Percentiles rank a stretch among this genome's conserved stretches.
phyloP scores from a whole-genome alignment of 345 rosid genomes.

The Eutrema heterophyllum region DNA sequence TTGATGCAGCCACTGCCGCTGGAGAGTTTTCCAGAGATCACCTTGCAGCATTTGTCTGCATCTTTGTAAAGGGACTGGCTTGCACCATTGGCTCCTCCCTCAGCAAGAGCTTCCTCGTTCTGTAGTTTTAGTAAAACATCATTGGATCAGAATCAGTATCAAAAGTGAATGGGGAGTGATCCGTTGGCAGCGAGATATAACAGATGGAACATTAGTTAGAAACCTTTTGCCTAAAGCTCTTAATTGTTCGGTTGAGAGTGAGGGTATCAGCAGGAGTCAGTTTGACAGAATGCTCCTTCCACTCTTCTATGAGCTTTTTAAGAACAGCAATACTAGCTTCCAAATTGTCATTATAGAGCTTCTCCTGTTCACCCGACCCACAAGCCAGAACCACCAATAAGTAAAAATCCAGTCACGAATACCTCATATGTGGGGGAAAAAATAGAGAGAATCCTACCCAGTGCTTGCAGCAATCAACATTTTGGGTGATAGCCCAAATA shows the following conservation, averaged over 20 bases:
- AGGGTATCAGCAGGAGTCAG: slow-evolving; percentile 40
- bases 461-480: slow-evolving; percentile 61
- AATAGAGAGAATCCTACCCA: slow-evolving; percentile 48
- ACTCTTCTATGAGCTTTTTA: slow-evolving; percentile 46
- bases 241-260: slow-evolving; percentile 41
- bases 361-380: slow-evolving; percentile 41
- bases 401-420: not conserved
- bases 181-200: not conserved
- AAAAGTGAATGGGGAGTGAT: not conserved
- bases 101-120: slow-evolving; percentile 54
- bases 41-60: slow-evolving; percentile 55
- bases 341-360: slow-evolving; percentile 50
- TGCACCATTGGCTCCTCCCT: slow-evolving; percentile 31
- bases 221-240: slow-evolving; percentile 58
- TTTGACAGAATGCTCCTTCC: slow-evolving; percentile 49
- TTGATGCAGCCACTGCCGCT: slow-evolving; percentile 43
- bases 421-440: not conserved
- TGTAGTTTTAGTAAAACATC: slow-evolving; percentile 18
- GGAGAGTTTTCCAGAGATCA: slow-evolving; percentile 38
- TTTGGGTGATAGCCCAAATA: slow-evolving; percentile 57
- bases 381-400: not conserved
- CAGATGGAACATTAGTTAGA: not conserved
- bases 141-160: not conserved
- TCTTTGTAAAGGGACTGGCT: slow-evolving; percentile 34
- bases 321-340: slow-evolving; percentile 54